Evolutionary conservation across 352 stramenopile species (phyloP), one percentile per base, ranked within the genome.

Genomic region (Elongisporangium senticosum): DNA sequence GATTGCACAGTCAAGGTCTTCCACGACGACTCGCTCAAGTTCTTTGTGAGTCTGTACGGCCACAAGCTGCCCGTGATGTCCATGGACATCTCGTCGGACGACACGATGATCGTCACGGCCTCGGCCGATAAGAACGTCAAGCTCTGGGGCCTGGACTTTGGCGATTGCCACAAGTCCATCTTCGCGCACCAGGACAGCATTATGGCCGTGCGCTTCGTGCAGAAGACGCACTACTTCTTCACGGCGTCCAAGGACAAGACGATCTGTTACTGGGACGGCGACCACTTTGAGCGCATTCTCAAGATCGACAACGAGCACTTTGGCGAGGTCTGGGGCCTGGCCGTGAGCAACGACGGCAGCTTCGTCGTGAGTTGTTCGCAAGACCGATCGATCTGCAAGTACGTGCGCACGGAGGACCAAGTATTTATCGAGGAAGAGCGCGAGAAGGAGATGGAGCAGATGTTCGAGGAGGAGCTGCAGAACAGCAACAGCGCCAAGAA

Each of bases 1-100:
- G 98, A 99, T 72, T 98, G 86, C 61, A 99, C 96, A 0, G 96
- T 99, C 54, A 99, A 99, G 70, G 96, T 99, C 11, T 99, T 99
- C 74, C 98, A 98, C 72, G 96, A 99, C 64, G 98, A 99, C 82
- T 98, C 96, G 19, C 86, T 99, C 53, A 99, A 99, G 75, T 99
- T 99, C 69, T 99, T 98, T 56, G 74, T 99, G 51, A 98, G 88
- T 62, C 70, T 99, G 6, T 99, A 99, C 69, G 98, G 98, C 11
- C 98, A 99, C 76, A 99, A 99, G 62, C 83, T 99, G 51, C 97
- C 97, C 0, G 97, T 98, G 13, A 92, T 99, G 68, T 93, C 91
- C 7, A 94, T 99, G 75, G 96, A 99, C 74, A 98, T 98, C 54
- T 98, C 92, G 23, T 90, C 93, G 47, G 98, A 99, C 74, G 95